These are phyloP conservation scores for Eucalyptus caleyi DNA, from an alignment of 345 rosid genomes.

Conservation along the genomic window DNA sequence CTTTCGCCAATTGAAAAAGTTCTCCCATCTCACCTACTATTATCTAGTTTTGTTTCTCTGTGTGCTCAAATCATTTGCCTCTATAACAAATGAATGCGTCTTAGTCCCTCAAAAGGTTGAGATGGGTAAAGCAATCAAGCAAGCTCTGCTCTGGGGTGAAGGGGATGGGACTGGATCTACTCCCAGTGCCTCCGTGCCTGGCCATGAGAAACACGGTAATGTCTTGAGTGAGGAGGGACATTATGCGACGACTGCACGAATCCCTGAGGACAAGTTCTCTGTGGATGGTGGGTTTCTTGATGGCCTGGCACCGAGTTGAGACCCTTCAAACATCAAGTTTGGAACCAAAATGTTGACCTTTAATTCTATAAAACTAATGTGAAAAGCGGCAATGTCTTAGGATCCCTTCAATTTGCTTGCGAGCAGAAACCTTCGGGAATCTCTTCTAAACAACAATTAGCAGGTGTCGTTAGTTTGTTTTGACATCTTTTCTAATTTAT, in stretches of 20 bases:
- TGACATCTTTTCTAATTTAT: background rate
- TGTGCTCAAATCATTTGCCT: background rate
- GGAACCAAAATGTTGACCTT: conserved; percentile 39
- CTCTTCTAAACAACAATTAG: background rate
- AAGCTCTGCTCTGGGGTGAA: background rate
- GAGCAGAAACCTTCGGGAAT: no score
- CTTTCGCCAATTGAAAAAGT: no score
- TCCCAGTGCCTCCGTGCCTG: background rate
- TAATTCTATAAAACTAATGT: conserved; percentile 15
- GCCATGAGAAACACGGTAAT: background rate
- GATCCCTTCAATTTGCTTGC: background rate
- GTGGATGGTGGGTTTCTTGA: no score
- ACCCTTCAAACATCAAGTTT: background rate
- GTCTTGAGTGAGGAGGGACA: background rate
- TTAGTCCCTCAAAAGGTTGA: background rate
- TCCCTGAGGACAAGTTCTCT: no score
- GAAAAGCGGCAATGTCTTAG: background rate
- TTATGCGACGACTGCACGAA: no score
- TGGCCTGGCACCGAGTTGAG: background rate
- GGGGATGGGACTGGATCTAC: background rate
- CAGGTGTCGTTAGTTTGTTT: background rate
- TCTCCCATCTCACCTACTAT: no score
- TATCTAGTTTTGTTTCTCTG: no score
- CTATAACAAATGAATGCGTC: background rate
- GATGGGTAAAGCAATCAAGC: background rate